Percentiles rank a stretch among this genome's conserved stretches.
Conservation (phyloP, 2,329 filamentous ascomycete species). For the Pochonia chlamydosporia region DNA sequence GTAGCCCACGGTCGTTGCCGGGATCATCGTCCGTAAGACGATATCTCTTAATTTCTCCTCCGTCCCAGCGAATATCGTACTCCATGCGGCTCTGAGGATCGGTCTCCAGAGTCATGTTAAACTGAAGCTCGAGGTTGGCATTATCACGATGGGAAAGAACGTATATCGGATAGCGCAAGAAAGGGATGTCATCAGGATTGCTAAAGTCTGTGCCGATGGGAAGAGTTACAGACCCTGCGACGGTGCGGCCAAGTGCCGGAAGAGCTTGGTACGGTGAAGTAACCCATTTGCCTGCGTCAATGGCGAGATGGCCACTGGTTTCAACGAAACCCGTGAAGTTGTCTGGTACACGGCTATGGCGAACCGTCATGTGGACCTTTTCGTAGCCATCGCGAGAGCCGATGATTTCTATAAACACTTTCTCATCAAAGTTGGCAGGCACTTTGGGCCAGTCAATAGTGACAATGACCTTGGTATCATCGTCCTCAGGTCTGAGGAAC, state of each 20-base stretch:
- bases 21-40: slow-evolving; percentile 23
- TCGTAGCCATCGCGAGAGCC: slow-evolving; percentile 34
- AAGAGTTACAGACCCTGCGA: slow-evolving; percentile 16
- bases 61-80: slow-evolving; percentile 44
- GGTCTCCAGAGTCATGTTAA: slow-evolving; percentile 40
- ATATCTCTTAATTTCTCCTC: slow-evolving; percentile 24
- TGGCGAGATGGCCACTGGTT: slow-evolving; percentile 25
- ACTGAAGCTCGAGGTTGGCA: slow-evolving; percentile 25
- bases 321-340: slow-evolving; percentile 30
- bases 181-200: slow-evolving; percentile 12
- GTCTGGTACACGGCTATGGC: slow-evolving; percentile 18
- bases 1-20: slow-evolving; percentile 28
- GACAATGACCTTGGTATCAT: slow-evolving; percentile 24
- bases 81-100: slow-evolving; percentile 42
- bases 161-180: slow-evolving; percentile 24
- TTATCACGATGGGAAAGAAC: slow-evolving; percentile 18
- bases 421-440: slow-evolving; percentile 34
- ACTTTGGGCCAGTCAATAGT: slow-evolving; percentile 29
- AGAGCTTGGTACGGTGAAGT: slow-evolving; percentile 20
- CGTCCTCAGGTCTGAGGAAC: slow-evolving; percentile 22
- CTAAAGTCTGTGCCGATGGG: slow-evolving; percentile 12
- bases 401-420: slow-evolving; percentile 28
- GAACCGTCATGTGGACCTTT: slow-evolving; percentile 21
- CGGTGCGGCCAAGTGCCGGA: slow-evolving; percentile 22
- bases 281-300: slow-evolving; percentile 23